Evolutionary conservation across 176 grass and related monocot genomes (phyloP), one percentile per base, ranked within the genome.

Genomic region (Triticum dicoccoides): DNA sequence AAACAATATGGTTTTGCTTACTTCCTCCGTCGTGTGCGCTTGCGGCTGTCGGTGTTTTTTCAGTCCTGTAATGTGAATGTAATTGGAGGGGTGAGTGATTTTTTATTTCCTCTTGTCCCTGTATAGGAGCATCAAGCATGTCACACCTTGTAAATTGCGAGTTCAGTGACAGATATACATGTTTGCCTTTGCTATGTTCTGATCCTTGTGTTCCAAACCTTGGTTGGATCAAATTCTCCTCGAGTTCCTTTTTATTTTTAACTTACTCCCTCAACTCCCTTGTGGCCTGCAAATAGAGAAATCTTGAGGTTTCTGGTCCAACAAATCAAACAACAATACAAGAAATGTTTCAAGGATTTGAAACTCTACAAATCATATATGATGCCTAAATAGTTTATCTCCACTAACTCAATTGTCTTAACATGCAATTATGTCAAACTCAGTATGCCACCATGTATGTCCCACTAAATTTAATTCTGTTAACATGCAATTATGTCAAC

Each of bases 71-170:
- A 81, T 84, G 69, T 84, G 75, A 52, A 81, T 84, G 61, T 81
- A 80, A 84, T 66, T 84, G 25, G 84, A 76, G 81, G 81, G 85
- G 70, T 76, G 68, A 69, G 85, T 49, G 38, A 51, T 87, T 80
- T 87, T 87, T 87, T 91, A 61, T 42, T 69, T 69, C 58, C 73
- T 79, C 68, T 80, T 87, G 59, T 21, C 80, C 89, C 89, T 83
- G 38, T 83, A 49, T 69, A 90, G 78, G 64, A 86, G 67, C 21
- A 80, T 15, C 56, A 59, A 59, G 3, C 56, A 59, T 80, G 80
- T 27, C 25, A 24, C 45, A 23, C 34, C 34, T 64, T 87, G 89
- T 90, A 68, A 84, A 84, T 78, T 83, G 44, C 75, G 67, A 80
- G 44, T 86, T 79, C 33, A 66, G 30, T 56, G 29, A 56, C 49